These are phyloP conservation scores for Lolium rigidum DNA, from an alignment of 176 grass and related monocot genomes.

Conservation along the genomic window DNA sequence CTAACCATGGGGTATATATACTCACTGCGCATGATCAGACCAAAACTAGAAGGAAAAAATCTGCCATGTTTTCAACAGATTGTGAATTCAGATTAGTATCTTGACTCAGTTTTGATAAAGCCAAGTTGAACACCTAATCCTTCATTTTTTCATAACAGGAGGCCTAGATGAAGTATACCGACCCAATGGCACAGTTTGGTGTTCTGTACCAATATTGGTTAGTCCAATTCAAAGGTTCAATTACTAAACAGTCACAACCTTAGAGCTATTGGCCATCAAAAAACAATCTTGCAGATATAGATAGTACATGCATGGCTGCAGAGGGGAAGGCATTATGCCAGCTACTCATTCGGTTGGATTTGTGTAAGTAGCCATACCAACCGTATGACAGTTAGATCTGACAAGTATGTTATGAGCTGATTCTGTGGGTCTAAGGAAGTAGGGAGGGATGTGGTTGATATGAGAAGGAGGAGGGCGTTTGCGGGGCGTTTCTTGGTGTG, in stretches of 20 bases:
- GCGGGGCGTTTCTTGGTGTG: neutral
- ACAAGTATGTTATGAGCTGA: no score
- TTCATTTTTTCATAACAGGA: no score
- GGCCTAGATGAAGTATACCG: no score
- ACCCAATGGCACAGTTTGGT: neutral
- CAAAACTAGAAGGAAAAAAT: neutral
- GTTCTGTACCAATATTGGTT: neutral
- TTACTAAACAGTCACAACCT: neutral
- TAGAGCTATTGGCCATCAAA: neutral
- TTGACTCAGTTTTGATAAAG: neutral
- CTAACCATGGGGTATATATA: neutral
- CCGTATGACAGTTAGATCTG: conserved; percentile 3
- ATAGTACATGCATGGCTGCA: neutral
- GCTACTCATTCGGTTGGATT: conserved; percentile 6
- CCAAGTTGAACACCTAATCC: no score
- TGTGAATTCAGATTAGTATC: neutral
- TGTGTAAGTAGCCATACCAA: neutral
- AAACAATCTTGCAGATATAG: neutral
- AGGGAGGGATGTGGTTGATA: no score
- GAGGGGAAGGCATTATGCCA: neutral
- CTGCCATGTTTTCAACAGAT: neutral
- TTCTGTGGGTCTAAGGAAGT: no score
- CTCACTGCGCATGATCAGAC: neutral
- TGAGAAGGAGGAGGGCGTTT: neutral
- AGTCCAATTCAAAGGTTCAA: neutral